A percentile compares a stretch with the other conserved stretches of the same genome.
These are phyloP conservation scores for Juglanconis juglandina DNA, from an alignment of 2,329 filamentous ascomycete genomes.

Conservation along the genomic window DNA sequence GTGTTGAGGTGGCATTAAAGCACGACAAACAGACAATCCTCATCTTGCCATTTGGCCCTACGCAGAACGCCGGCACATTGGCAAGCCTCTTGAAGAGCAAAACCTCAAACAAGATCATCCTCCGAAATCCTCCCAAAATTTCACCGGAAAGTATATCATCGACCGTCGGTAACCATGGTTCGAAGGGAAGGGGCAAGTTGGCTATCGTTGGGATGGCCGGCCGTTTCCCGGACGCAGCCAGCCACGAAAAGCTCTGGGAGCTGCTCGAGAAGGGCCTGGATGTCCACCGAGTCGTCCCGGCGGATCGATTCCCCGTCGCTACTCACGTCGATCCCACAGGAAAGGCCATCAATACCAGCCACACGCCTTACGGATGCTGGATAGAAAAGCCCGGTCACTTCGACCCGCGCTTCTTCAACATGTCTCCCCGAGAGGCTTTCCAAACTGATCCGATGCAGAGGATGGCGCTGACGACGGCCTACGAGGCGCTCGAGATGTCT, in stretches of 20 bases:
- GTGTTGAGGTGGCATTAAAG: conserved; percentile 38
- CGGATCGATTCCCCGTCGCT: conserved; percentile 70
- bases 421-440: conserved; percentile 76
- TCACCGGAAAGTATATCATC: conserved; percentile 31
- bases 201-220: conserved; percentile 83
- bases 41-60: conserved; percentile 49
- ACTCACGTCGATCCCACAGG: conserved; percentile 69
- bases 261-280: conserved; percentile 71
- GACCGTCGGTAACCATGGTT: conserved; percentile 45
- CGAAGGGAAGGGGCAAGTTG: conserved; percentile 60
- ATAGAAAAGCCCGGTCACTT: conserved; percentile 73
- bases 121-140: conserved; percentile 35
- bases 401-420: conserved; percentile 83
- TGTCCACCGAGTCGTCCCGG: conserved; percentile 64
- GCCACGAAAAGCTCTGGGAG: conserved; percentile 70
- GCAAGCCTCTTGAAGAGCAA: conserved; percentile 39
- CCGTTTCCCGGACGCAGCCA: conserved; percentile 70
- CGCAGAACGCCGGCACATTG: conserved; percentile 45
- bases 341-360: conserved; percentile 71
- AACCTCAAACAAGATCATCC: conserved; percentile 40
- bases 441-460: conserved; percentile 81
- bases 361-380: conserved; percentile 73
- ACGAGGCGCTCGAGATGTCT: conserved; percentile 78
- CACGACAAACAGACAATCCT: conserved; percentile 40
- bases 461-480: conserved; percentile 71